Evolutionary conservation across 345 rosid species (phyloP).

Genomic region (Boechera divaricarpa): DNA sequence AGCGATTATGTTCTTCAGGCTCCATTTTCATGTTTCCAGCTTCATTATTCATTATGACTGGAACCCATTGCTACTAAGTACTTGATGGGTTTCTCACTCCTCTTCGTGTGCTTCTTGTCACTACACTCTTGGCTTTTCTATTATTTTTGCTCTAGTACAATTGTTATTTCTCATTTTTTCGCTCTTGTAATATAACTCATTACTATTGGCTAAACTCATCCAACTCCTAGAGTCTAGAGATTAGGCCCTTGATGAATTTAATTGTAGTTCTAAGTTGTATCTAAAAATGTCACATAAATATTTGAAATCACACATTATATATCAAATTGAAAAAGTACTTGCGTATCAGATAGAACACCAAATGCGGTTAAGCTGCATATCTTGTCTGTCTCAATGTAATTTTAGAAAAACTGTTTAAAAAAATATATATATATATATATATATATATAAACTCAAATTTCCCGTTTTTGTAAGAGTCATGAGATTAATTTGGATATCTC

Average conservation of each 20-base stretch:
- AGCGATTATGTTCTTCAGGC: conserved; percentile 28
- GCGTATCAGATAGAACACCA: too few species aligned
- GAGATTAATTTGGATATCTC: not conserved
- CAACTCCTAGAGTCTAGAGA: too few species aligned
- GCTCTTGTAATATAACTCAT: not conserved
- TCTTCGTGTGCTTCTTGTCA: conserved; percentile 37
- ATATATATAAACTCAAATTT: too few species aligned
- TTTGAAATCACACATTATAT: not conserved
- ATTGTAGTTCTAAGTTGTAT: not conserved
- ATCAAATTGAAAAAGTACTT: not conserved
- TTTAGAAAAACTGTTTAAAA: too few species aligned
- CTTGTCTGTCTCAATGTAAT: too few species aligned
- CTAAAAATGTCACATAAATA: not conserved
- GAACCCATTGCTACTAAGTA: conserved; percentile 36
- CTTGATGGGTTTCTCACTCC: conserved; percentile 39
- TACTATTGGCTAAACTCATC: not conserved
- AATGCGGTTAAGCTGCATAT: too few species aligned
- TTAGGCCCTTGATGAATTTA: too few species aligned
- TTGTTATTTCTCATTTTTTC: not conserved
- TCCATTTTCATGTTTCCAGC: conserved; percentile 34
- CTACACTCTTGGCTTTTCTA: conserved; percentile 26
- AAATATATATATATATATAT: too few species aligned
- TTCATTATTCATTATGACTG: conserved; percentile 32
- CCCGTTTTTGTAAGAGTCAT: not conserved
- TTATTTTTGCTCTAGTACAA: not conserved